Base-by-base conservation (phyloP, 2,329 filamentous ascomycete genomes). In the Escovopsis weberi region DNA sequence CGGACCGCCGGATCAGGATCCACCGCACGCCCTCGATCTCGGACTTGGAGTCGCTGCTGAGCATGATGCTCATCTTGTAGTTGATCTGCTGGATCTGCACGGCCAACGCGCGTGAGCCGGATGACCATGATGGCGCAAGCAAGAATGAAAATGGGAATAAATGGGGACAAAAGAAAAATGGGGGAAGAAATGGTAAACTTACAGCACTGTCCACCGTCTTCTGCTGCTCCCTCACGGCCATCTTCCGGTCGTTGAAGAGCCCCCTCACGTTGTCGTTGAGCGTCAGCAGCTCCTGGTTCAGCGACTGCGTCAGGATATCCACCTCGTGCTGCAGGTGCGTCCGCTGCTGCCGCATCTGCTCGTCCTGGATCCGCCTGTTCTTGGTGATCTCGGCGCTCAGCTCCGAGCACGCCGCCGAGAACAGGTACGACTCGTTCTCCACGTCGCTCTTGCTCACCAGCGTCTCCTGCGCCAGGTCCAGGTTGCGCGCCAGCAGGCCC, bases 201-300 rank as follows among this genome's bases (percentile, higher is more conserved):
- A 86, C 81, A 53, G 80, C 80, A 40, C 82, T 84, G 57, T 96
- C 89, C 55, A 85, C 82, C 6, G 72, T 72, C 56, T 87, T 80
- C 62, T 95, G 87, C 59, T 95, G 85, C 60, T 89, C 84, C 43
- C 87, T 70, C 2, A 94, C 87, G 2, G 78, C 76, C 84, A 96
- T 94, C 59, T 89, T 91, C 37, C 93, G 78, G 58, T 98, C 89
- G 56, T 96, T 89, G 59, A 96, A 95, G 72, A 95, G 82, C 44
- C 86, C 89, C 58, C 88, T 86, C n/a, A 96, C 72, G 43, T 88
- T 85, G 57, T 98, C 89, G 53, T 85, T 91, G 45, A 96, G 67
- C 32, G 75, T 82, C 43, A 79, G 65, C 26, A 88, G 70, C 58
- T 96, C 88, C 61, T 95, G 88, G 32, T 79, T 84, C 45, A 95